Evolutionary conservation across 192 early-diverging fungal genomes (phyloP).

Genomic region (Linnemannia elongata): DNA sequence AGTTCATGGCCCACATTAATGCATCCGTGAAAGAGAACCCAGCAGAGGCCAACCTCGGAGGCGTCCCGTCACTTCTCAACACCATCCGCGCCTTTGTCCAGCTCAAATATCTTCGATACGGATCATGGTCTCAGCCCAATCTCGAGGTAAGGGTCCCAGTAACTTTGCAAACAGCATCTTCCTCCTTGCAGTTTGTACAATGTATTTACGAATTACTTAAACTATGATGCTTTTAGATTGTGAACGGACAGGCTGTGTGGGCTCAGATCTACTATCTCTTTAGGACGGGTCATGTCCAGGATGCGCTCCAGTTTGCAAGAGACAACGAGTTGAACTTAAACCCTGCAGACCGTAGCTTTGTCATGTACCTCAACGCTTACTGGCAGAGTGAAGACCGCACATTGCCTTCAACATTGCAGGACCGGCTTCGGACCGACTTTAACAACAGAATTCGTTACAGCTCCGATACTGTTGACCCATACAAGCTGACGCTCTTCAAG

Average conservation of each 20-base stretch:
- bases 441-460: constrained; percentile 61
- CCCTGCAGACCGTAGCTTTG: constrained; percentile 76
- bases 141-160: constrained; percentile 43
- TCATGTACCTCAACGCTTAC: constrained; percentile 79
- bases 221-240: constrained; percentile 31
- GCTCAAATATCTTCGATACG: constrained; percentile 74
- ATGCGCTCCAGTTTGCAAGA: constrained; percentile 77
- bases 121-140: constrained; percentile 55
- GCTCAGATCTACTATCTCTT: constrained; percentile 88
- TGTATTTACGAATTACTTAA: background rate
- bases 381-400: constrained; percentile 58
- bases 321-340: constrained; percentile 68
- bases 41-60: constrained; percentile 80
- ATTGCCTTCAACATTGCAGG: constrained; percentile 63
- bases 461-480: constrained; percentile 80
- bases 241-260: constrained; percentile 82
- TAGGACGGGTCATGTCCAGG: constrained; percentile 77
- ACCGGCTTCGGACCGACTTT: constrained; percentile 72
- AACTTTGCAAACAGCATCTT: background rate
- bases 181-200: background rate
- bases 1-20: constrained; percentile 61
- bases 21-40: constrained; percentile 70
- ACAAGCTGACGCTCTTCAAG: constrained; percentile 92
- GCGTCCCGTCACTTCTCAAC: constrained; percentile 80
- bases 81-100: constrained; percentile 81